A percentile compares a stretch with the other conserved stretches of the same genome.
Evolutionary conservation across 2,329 filamentous ascomycete genomes (phyloP).

Genomic region (Didymellaceae sp.): DNA sequence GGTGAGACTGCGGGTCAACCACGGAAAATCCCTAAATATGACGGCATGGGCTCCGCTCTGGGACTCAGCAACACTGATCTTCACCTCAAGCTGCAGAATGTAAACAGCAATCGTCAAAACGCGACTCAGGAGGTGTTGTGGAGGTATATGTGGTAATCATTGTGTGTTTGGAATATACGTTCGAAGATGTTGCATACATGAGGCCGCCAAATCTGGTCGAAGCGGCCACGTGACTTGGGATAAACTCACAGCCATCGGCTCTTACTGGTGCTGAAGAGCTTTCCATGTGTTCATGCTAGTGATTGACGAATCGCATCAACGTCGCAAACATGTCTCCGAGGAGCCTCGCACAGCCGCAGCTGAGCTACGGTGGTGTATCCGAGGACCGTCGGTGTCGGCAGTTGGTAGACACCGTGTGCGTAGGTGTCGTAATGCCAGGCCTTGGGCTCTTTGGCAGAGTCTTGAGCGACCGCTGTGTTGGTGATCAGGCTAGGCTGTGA

Average conservation of each 20-base stretch:
- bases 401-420: conserved; percentile 15
- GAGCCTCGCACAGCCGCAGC: conserved; percentile 14
- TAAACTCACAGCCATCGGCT: too few relatives aligned
- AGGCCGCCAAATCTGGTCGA: too few relatives aligned
- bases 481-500: not conserved
- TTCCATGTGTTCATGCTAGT: not conserved
- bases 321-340: conserved; percentile 3
- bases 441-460: conserved; percentile 9
- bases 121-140: not conserved
- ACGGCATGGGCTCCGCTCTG: conserved; percentile 13
- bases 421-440: conserved; percentile 27
- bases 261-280: too few relatives aligned
- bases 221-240: too few relatives aligned
- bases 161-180: not conserved
- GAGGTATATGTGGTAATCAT: not conserved
- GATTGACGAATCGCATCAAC: conserved; percentile 3
- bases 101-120: not conserved
- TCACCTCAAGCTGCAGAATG: not conserved
- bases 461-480: conserved; percentile 1
- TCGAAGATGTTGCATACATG: too few relatives aligned
- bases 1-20: conserved; percentile 12
- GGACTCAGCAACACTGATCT: not conserved
- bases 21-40: conserved; percentile 1
- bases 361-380: conserved; percentile 20
- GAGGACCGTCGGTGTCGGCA: conserved; percentile 20